A percentile compares a stretch with the other conserved stretches of the same genome.
These are phyloP conservation scores for Apiotrichum sp. DNA, from an alignment of 1,284 basidiomycete species.

Conservation along the genomic window DNA sequence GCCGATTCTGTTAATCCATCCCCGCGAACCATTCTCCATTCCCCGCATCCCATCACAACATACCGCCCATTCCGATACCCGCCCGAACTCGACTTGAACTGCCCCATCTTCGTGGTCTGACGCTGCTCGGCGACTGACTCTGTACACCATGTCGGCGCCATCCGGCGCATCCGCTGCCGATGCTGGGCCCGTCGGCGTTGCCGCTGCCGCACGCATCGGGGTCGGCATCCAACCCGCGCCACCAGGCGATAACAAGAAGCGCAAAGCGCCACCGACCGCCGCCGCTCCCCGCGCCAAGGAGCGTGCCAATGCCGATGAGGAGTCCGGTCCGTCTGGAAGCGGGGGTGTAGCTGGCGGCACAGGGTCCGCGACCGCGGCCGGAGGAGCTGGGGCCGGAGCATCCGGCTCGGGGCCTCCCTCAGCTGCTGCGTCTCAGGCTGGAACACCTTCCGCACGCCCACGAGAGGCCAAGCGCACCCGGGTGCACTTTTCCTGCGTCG, in stretches of 20 bases:
- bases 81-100: no score
- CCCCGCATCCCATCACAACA: no score
- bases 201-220: constrained; percentile 36
- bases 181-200: constrained; percentile 42
- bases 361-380: constrained; percentile 13
- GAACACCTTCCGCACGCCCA: constrained; percentile 6
- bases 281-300: constrained; percentile 6
- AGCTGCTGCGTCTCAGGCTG: no score
- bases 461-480: constrained; percentile 40
- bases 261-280: constrained; percentile 24
- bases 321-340: no score
- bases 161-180: background rate
- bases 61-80: no score
- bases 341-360: background rate
- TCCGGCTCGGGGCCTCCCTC: constrained; percentile 11
- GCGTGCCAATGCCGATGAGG: no score
- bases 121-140: background rate
- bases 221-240: background rate
- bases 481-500: constrained; percentile 47
- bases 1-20: no score
- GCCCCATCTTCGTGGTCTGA: background rate
- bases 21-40: no score
- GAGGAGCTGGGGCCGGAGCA: constrained; percentile 24
- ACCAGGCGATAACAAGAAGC: constrained; percentile 42
- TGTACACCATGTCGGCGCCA: background rate